Evolutionary conservation across 139 green algal species (phyloP).

Genomic region (Picochlorum sp.): DNA sequence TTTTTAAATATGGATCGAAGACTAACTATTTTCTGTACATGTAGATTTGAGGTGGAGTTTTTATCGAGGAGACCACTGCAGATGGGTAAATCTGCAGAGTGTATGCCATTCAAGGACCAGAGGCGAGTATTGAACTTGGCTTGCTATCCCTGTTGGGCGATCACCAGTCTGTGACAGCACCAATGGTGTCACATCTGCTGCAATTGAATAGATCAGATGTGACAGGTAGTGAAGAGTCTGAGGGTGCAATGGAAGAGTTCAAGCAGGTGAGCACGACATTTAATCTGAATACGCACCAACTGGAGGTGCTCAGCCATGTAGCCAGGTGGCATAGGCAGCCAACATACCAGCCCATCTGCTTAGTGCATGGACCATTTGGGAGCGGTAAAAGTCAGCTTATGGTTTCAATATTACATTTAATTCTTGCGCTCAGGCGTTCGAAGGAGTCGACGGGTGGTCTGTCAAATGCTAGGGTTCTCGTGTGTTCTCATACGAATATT

Average conservation of each 20-base stretch:
- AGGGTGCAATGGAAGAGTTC: neutral
- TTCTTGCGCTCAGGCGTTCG: conserved; percentile 22
- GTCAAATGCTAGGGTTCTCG: conserved; percentile 41
- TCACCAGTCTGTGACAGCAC: neutral
- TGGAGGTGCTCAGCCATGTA: conserved; percentile 29
- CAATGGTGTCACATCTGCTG: neutral
- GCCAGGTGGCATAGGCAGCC: conserved; percentile 25
- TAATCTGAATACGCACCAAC: conserved; percentile 56
- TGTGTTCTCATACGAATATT: conserved; percentile 79
- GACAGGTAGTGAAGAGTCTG: neutral
- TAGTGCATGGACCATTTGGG: conserved; percentile 67
- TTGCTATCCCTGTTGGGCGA: conserved; percentile 31
- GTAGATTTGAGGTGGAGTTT: conserved; percentile 54
- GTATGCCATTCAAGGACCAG: conserved; percentile 53
- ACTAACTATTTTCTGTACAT: neutral
- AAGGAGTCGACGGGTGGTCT: conserved; percentile 3
- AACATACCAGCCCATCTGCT: conserved; percentile 39
- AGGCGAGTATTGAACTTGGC: conserved; percentile 52
- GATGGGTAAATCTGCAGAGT: conserved; percentile 30
- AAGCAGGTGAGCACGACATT: conserved; percentile 16
- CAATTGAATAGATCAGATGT: neutral
- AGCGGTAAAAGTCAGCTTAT: conserved; percentile 69
- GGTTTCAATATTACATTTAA: conserved; percentile 56
- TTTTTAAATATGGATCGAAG: neutral
- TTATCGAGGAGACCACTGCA: conserved; percentile 13